Percentiles rank a stretch among this genome's conserved stretches.
These are phyloP conservation scores for Xylaria sp. DNA, from an alignment of 2,329 filamentous ascomycete species.

Conservation along the genomic window DNA sequence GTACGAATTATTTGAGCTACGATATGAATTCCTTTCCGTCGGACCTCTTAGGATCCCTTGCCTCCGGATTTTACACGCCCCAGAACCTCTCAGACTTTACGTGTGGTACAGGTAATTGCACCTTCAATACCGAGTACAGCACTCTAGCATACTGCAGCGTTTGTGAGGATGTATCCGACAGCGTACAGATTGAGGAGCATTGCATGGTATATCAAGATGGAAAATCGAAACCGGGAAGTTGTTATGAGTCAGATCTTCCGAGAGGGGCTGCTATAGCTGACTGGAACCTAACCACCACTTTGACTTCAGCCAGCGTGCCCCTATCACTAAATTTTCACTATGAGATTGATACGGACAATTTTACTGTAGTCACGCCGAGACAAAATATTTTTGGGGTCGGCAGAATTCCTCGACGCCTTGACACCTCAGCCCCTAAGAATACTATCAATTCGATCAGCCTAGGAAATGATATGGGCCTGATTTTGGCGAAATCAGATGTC, in stretches of 20 bases:
- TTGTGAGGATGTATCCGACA: slow-evolving; percentile 24
- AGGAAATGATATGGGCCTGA: slow-evolving; percentile 16
- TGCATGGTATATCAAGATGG: slow-evolving; percentile 13
- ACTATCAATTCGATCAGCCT: slow-evolving; percentile 6
- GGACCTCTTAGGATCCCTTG: slow-evolving; percentile 12
- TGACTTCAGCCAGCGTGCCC: neutral
- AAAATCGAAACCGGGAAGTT: slow-evolving; percentile 12
- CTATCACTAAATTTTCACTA: slow-evolving; percentile 17
- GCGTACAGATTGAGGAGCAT: slow-evolving; percentile 1
- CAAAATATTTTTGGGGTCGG: slow-evolving; percentile 13
- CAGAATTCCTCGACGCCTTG: neutral
- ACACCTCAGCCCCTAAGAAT: neutral
- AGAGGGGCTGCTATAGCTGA: neutral
- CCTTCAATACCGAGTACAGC: slow-evolving; percentile 18
- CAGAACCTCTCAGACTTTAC: slow-evolving; percentile 21
- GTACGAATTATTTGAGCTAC: slow-evolving; percentile 23
- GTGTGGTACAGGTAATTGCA: slow-evolving; percentile 23
- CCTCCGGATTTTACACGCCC: slow-evolving; percentile 19
- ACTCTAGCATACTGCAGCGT: slow-evolving; percentile 25
- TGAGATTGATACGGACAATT: neutral
- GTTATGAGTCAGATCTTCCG: neutral
- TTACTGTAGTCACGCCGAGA: slow-evolving; percentile 1
- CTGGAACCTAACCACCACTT: slow-evolving; percentile 18
- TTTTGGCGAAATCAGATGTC: slow-evolving; percentile 10
- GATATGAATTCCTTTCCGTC: slow-evolving; percentile 14